phyloP scores from a whole-genome alignment of 805 yeast species.

The Suhomyces sp. region DNA sequence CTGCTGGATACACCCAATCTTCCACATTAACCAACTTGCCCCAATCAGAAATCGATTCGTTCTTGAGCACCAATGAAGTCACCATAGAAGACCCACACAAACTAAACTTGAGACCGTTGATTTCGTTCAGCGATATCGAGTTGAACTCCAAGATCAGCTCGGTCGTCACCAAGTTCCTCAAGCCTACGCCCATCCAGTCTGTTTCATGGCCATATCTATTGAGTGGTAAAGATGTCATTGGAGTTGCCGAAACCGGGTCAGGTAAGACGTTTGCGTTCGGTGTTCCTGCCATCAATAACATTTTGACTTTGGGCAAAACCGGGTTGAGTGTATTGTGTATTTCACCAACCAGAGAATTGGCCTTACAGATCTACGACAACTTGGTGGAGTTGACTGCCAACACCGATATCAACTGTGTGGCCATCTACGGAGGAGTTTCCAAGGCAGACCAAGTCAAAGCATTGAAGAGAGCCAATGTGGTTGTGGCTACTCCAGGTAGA shows the following conservation, averaged over 20 bases:
- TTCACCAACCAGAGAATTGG: conserved; percentile 97
- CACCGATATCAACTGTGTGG: conserved; percentile 66
- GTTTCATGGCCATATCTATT: conserved; percentile 91
- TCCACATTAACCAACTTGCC: conserved; percentile 39
- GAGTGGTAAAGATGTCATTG: conserved; percentile 79
- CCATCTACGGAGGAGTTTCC: conserved; percentile 96
- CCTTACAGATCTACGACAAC: conserved; percentile 89
- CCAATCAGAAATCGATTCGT: conserved; percentile 57
- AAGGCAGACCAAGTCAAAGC: conserved; percentile 84
- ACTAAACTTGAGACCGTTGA: conserved; percentile 59
- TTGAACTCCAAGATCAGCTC: conserved; percentile 52
- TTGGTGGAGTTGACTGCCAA: conserved; percentile 61
- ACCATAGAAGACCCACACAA: conserved; percentile 67
- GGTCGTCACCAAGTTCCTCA: conserved; percentile 70
- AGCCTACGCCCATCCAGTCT: conserved; percentile 95
- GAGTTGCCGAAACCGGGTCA: conserved; percentile 98
- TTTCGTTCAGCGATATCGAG: conserved; percentile 61
- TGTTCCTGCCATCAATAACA: conserved; percentile 87
- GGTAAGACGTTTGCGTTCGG: conserved; percentile 98
- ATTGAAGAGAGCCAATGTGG: conserved; percentile 66
- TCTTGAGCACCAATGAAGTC: conserved; percentile 69
- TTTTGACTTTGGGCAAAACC: conserved; percentile 44
- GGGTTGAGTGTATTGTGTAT: conserved; percentile 77
- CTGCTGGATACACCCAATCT: conserved; percentile 35
- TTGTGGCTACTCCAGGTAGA: conserved; percentile 98